These are phyloP conservation scores for Hericium alpestre DNA, from an alignment of 768 basidiomycete species.

Conservation along the genomic window DNA sequence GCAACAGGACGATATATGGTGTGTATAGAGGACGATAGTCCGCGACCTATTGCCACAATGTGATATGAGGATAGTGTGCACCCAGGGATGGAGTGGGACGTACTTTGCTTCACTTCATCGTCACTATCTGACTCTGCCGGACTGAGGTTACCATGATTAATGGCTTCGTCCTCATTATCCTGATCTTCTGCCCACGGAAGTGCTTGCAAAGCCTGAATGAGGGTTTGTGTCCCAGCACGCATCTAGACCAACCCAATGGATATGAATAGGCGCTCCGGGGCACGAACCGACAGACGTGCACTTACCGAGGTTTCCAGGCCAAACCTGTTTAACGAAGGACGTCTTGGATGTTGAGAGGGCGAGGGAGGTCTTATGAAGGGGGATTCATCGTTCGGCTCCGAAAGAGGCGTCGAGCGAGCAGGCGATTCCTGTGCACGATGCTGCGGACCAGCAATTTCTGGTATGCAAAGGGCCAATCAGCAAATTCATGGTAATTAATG, in stretches of 20 bases:
- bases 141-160: conserved; percentile 26
- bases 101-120: conserved; percentile 41
- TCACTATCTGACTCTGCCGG: conserved; percentile 51
- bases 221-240: conserved; percentile 78
- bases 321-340: conserved; percentile 43
- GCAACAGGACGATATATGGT: conserved; percentile 77
- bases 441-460: background rate
- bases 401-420: conserved; percentile 2
- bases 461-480: background rate
- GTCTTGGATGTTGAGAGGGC: conserved; percentile 35
- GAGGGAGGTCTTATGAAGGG: conserved; percentile 70
- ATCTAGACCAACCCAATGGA: conserved; percentile 39
- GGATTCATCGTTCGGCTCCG: conserved; percentile 34
- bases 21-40: conserved; percentile 77
- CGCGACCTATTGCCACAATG: conserved; percentile 23
- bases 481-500: background rate
- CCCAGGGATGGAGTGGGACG: background rate
- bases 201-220: conserved; percentile 82
- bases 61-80: background rate
- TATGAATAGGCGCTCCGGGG: background rate
- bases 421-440: background rate
- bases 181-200: conserved; percentile 65
- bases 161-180: conserved; percentile 58
- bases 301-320: conserved; percentile 64
- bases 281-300: conserved; percentile 5